Evolutionary conservation across 2,329 filamentous ascomycete genomes (phyloP).

Genomic region (Penicillium sp.): DNA sequence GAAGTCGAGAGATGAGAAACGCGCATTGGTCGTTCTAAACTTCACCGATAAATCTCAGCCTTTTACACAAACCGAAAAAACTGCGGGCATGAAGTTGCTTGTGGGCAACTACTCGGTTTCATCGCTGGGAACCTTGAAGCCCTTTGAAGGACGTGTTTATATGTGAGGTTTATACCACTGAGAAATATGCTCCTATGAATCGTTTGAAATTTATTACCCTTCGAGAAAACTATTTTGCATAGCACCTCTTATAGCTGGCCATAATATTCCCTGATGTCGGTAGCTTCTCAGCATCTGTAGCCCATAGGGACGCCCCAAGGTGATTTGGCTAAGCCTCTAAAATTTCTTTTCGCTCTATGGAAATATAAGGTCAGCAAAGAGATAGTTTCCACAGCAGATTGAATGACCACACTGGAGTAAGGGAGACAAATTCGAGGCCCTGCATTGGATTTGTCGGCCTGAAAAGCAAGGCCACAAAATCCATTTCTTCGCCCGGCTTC

Average conservation of each 20-base stretch:
- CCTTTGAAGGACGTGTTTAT: conserved; percentile 20
- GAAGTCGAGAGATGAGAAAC: conserved; percentile 12
- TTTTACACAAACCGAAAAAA: conserved; percentile 4
- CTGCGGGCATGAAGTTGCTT: conserved; percentile 13
- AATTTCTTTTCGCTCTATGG: background rate
- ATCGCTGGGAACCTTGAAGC: conserved; percentile 4
- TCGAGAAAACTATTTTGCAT: background rate
- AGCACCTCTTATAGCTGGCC: background rate
- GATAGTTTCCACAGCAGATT: background rate
- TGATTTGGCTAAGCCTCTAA: background rate
- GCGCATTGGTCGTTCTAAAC: conserved; percentile 16
- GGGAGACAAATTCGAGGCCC: background rate
- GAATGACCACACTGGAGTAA: background rate
- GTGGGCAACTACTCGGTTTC: conserved; percentile 14
- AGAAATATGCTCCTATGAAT: background rate
- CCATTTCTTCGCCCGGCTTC: conserved; percentile 2
- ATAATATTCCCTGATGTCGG: background rate
- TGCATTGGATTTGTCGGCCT: background rate
- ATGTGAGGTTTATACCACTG: background rate
- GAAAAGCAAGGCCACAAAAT: background rate
- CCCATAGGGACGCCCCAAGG: background rate
- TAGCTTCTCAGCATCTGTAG: background rate
- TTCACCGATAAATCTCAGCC: conserved; percentile 12
- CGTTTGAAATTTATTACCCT: background rate
- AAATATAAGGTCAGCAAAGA: no score